Percentiles rank a stretch among this genome's conserved stretches.
Evolutionary conservation across 116 monocot genomes (phyloP).

Genomic region (Iris pallida): DNA sequence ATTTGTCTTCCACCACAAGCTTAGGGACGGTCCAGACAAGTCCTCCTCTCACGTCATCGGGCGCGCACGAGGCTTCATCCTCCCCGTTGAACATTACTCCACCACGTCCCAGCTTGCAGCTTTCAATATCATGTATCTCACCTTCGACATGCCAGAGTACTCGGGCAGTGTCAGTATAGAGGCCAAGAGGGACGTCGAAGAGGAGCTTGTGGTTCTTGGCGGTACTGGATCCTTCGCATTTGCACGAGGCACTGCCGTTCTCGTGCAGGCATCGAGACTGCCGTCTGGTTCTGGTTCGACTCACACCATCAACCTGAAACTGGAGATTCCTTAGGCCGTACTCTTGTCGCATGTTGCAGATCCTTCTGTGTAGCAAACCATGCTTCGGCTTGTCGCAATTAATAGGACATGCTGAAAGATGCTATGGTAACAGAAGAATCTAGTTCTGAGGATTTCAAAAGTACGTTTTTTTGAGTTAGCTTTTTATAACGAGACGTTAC

Average conservation of each 20-base stretch:
- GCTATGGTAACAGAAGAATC: no score
- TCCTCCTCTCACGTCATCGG: conserved; percentile 38
- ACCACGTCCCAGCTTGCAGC: conserved; percentile 15
- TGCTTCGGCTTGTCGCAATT: no score
- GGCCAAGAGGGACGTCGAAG: conserved; percentile 15
- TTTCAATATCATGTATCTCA: conserved; percentile 63
- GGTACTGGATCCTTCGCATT: conserved; percentile 77
- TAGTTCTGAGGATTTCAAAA: no score
- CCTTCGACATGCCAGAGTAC: conserved; percentile 35
- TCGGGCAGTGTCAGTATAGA: conserved; percentile 65
- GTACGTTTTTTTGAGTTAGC: no score
- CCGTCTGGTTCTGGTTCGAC: background rate
- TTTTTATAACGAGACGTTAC: no score
- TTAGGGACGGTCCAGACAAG: conserved; percentile 35
- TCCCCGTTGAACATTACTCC: conserved; percentile 19
- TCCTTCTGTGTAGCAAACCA: no score
- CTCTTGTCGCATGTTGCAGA: no score
- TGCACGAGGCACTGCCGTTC: conserved; percentile 47
- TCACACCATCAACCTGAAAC: conserved; percentile 4
- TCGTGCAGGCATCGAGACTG: background rate
- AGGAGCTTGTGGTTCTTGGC: conserved; percentile 54
- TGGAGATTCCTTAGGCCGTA: background rate
- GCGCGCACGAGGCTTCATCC: conserved; percentile 41
- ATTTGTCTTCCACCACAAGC: conserved; percentile 49
- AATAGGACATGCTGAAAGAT: no score